Evolutionary conservation across 1,139 yeast species (phyloP), one percentile per base, ranked within the genome.

Genomic region (Suhomyces terraborum): DNA sequence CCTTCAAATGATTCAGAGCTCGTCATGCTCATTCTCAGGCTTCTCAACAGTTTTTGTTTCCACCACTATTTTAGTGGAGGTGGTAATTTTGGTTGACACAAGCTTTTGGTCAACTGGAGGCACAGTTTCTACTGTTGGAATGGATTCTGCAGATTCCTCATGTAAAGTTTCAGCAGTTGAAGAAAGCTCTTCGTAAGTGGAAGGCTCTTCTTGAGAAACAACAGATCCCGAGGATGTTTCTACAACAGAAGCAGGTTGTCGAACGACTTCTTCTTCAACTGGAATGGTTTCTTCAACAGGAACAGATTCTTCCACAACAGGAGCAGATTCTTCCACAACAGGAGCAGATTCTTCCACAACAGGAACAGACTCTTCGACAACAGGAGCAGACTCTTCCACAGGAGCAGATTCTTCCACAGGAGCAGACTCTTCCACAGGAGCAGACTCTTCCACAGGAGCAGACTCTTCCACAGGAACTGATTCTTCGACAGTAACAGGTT

Each of bases 11-110:
- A 24, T 24, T 32, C 27, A 57, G 37, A 57, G 55, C 40, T 58
- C 63, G 42, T 57, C 63, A 36, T 57, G 60, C 28, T 47, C 53
- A 3, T 45, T 36, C 6, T 36, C 27, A 10, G 47, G 16, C 22
- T 24, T 24, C n/a, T 16, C 35, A 12, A 12, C 25, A 17, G 35
- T 24, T 24, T 24, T 23, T 7, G 35, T 8, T 9, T 32, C 27
- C 4, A 24, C 27, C 16, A 24, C 27, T 12, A 24, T 24, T 24
- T 24, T 12, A 9, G 27, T 24, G 16, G 16, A 24, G 13, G 27
- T 24, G 16, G 16, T 4, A 6, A 5, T 8, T 24, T 24, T 16
- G 16, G 14, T 12, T 14, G 27, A 12, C 27, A 24, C 16, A 12
- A 16, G 8, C 13, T 10, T 9, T 8, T 9, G 10, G 4, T 12